Evolutionary conservation across 2,329 filamentous ascomycete species (phyloP).

Genomic region (Zelopaecilomyces penicillatus): DNA sequence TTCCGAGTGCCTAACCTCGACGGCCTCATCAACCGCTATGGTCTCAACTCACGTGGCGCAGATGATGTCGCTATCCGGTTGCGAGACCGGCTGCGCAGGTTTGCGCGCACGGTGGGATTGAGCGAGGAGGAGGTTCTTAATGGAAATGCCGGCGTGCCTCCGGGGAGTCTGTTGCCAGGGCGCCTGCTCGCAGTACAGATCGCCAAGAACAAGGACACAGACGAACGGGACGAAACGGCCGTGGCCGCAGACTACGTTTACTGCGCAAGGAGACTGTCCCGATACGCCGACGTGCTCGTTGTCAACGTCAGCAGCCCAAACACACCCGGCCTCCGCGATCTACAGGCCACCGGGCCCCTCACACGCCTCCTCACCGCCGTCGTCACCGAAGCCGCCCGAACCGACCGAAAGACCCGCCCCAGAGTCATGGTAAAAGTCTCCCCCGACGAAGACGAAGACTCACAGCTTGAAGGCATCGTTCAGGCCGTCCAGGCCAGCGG

Average conservation of each 20-base stretch:
- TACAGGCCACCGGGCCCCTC: slow-evolving; percentile 78
- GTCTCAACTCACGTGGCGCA: slow-evolving; percentile 84
- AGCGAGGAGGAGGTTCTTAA: slow-evolving; percentile 67
- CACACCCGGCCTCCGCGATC: slow-evolving; percentile 78
- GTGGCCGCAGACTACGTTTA: slow-evolving; percentile 79
- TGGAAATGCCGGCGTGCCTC: slow-evolving; percentile 67
- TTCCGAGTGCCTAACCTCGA: slow-evolving; percentile 79
- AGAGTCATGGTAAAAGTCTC: slow-evolving; percentile 95
- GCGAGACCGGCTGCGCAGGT: slow-evolving; percentile 67
- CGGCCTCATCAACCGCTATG: slow-evolving; percentile 90
- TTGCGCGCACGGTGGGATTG: slow-evolving; percentile 62
- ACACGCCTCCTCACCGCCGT: slow-evolving; percentile 74
- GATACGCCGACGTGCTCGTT: slow-evolving; percentile 90
- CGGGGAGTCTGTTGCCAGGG: slow-evolving; percentile 70
- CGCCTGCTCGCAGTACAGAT: slow-evolving; percentile 83
- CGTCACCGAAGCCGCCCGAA: slow-evolving; percentile 64
- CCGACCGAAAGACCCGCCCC: slow-evolving; percentile 58
- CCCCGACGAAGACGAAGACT: slow-evolving; percentile 81
- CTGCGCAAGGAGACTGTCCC: slow-evolving; percentile 73
- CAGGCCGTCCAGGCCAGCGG: slow-evolving; percentile 75
- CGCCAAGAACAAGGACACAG: slow-evolving; percentile 92
- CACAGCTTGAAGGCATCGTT: slow-evolving; percentile 81
- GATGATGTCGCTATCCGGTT: slow-evolving; percentile 76
- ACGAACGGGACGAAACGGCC: slow-evolving; percentile 74
- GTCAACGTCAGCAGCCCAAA: slow-evolving; percentile 98